Evolutionary conservation across 148 eudicot genomes (phyloP).

Genomic region (Oxyria digyna): DNA sequence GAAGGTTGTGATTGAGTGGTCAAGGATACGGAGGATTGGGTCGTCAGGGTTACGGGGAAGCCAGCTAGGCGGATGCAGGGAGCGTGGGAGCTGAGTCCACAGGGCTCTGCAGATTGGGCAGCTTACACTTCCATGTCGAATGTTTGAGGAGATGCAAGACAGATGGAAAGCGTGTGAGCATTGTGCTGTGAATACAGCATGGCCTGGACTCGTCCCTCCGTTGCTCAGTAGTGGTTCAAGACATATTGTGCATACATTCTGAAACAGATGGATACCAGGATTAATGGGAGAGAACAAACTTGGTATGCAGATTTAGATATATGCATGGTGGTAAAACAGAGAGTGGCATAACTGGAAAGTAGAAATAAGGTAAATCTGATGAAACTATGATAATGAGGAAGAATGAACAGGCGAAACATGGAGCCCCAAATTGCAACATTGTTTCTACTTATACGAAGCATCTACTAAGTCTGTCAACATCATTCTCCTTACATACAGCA

Average conservation of each 20-base stretch:
- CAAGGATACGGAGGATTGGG: slow-evolving; percentile 65
- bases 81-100: slow-evolving; percentile 82
- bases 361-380: background rate
- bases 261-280: slow-evolving; percentile 16
- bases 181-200: slow-evolving; percentile 77
- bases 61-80: slow-evolving; percentile 40
- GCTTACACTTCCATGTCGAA: slow-evolving; percentile 69
- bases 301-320: no score
- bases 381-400: background rate
- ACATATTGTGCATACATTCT: slow-evolving; percentile 69
- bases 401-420: background rate
- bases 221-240: slow-evolving; percentile 55
- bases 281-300: no score
- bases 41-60: slow-evolving; percentile 41
- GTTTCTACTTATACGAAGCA: background rate
- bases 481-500: background rate
- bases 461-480: background rate
- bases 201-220: slow-evolving; percentile 42
- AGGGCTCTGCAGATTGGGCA: slow-evolving; percentile 90
- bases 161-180: slow-evolving; percentile 82
- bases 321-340: no score
- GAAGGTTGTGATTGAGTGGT: slow-evolving; percentile 58
- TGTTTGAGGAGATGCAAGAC: slow-evolving; percentile 76
- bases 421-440: background rate
- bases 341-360: background rate